Percentiles rank a stretch among this genome's conserved stretches.
phyloP scores from a whole-genome alignment of 2,329 filamentous ascomycete species.

The Arthrobotrys megalospora region DNA sequence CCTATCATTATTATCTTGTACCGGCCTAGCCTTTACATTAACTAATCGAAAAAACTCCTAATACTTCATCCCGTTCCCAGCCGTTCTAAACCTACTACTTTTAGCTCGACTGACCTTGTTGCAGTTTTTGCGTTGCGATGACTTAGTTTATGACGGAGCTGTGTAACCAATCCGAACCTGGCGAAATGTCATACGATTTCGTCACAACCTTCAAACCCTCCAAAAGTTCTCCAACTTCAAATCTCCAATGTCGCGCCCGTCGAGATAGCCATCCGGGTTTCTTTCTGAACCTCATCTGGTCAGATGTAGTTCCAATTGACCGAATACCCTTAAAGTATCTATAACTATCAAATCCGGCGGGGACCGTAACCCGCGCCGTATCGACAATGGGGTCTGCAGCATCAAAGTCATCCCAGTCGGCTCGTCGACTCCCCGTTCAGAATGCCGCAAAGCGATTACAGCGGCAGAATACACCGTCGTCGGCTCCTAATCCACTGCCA shows the following conservation, averaged over 20 bases:
- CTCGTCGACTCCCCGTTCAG: constrained; percentile 37
- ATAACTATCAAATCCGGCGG: neutral
- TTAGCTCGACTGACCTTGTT: neutral
- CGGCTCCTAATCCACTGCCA: constrained; percentile 6
- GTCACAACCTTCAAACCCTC: neutral
- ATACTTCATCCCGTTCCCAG: too few species aligned
- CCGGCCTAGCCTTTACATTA: too few species aligned
- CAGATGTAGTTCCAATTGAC: constrained; percentile 26
- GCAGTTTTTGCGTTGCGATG: neutral
- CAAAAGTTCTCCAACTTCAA: neutral
- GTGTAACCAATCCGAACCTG: constrained; percentile 1
- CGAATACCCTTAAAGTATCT: neutral
- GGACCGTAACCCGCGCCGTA: neutral
- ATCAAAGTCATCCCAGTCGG: constrained; percentile 39
- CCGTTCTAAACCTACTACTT: too few species aligned
- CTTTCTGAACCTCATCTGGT: neutral
- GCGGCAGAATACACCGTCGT: constrained; percentile 13
- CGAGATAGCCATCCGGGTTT: constrained; percentile 8
- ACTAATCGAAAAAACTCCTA: too few species aligned
- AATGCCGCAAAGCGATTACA: constrained; percentile 44
- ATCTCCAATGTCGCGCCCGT: neutral
- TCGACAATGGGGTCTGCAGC: constrained; percentile 44
- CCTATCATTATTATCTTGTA: too few species aligned
- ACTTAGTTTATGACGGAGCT: neutral
- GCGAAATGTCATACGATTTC: constrained; percentile 48